phyloP scores from a whole-genome alignment of 495 filamentous ascomycete genomes.

The Podospora pseudoanserina region DNA sequence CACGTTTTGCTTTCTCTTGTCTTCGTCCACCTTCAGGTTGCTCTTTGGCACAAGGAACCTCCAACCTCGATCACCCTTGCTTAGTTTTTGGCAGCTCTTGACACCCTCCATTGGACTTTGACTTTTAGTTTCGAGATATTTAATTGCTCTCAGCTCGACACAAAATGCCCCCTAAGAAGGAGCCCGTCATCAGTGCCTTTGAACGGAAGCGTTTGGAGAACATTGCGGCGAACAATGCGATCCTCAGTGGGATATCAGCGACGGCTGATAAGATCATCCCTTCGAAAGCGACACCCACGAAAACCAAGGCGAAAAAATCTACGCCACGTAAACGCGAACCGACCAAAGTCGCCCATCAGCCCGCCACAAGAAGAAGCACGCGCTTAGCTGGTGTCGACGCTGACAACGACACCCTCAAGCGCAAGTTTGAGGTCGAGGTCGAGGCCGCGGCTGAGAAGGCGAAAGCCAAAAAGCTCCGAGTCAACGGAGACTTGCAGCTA shows the following conservation, averaged over 20 bases:
- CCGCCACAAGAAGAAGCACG: slow-evolving; percentile 49
- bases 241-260: slow-evolving; percentile 43
- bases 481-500: slow-evolving; percentile 67
- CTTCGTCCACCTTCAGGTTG: neutral
- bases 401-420: slow-evolving; percentile 70
- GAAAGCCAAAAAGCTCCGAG: slow-evolving; percentile 65
- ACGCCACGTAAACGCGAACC: slow-evolving; percentile 30
- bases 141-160: neutral
- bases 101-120: neutral
- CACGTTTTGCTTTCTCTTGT: slow-evolving; percentile 7
- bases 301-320: slow-evolving; percentile 23
- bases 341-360: slow-evolving; percentile 28
- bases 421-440: slow-evolving; percentile 72
- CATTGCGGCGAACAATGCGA: slow-evolving; percentile 51
- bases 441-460: slow-evolving; percentile 59
- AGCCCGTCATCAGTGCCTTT: slow-evolving; percentile 47
- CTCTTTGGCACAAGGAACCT: neutral
- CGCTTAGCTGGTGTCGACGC: slow-evolving; percentile 47
- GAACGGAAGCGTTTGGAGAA: slow-evolving; percentile 54
- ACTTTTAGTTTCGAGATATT: neutral
- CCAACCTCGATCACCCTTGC: neutral
- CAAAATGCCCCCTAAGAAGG: slow-evolving; percentile 29
- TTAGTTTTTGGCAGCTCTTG: neutral
- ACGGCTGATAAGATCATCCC: slow-evolving; percentile 37
- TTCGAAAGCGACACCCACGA: slow-evolving; percentile 25